Percentiles rank a stretch among this genome's conserved stretches.
Evolutionary conservation across 306 rosid species (phyloP).

Genomic region (Amphicarpaea edgeworthii): DNA sequence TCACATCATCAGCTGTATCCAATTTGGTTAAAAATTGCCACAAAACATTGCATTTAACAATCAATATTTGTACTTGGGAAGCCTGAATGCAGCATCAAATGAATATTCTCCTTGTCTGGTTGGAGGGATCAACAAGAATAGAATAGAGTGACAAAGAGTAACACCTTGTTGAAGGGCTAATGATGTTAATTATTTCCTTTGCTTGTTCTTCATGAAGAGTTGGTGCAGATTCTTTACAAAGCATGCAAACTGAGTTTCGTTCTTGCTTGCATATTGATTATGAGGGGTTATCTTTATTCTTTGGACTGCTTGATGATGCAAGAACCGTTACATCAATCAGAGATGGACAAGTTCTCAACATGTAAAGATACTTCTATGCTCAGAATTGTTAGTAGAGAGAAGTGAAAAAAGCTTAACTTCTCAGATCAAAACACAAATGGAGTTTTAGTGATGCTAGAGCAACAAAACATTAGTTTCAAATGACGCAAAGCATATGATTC

Average conservation of each 20-base stretch:
- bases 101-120: not conserved
- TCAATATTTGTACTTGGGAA: not conserved
- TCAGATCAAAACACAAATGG: too few relatives aligned
- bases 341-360: too few relatives aligned
- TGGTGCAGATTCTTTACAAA: slow-evolving; percentile 1
- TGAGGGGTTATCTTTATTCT: not conserved
- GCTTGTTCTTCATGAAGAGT: not conserved
- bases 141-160: too few relatives aligned
- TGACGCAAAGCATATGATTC: too few relatives aligned
- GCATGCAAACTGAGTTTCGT: slow-evolving; percentile 16
- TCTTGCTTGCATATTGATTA: not conserved
- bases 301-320: slow-evolving; percentile 1
- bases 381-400: too few relatives aligned
- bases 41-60: too few relatives aligned
- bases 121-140: slow-evolving; percentile 4
- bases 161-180: not conserved
- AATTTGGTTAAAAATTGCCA: too few relatives aligned
- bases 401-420: too few relatives aligned
- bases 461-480: too few relatives aligned
- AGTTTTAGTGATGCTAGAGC: too few relatives aligned
- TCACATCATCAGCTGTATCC: slow-evolving; percentile 5
- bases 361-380: too few relatives aligned
- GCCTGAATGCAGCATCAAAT: slow-evolving; percentile 6
- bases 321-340: too few relatives aligned
- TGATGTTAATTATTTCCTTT: not conserved